Conservation (phyloP, 768 basidiomycete species). For the Coprinellus micaceus region DNA sequence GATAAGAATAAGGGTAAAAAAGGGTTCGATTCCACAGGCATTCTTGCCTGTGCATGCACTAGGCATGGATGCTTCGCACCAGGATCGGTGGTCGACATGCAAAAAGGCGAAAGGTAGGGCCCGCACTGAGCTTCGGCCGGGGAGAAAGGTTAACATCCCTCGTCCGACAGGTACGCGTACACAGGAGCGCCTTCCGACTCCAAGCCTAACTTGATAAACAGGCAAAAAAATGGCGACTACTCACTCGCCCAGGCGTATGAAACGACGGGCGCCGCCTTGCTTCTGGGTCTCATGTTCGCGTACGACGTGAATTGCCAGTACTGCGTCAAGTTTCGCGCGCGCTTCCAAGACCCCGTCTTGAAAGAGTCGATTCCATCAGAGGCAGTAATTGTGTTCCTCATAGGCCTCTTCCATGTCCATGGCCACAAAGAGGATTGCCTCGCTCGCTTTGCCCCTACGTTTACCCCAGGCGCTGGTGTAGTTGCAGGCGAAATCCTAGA, state of each 20-base stretch:
- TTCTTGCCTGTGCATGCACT: background rate
- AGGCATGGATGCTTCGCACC: background rate
- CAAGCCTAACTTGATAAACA: too few relatives aligned
- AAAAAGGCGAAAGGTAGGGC: background rate
- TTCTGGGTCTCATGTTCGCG: background rate
- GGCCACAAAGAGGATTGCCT: slow-evolving; percentile 6
- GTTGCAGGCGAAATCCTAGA: slow-evolving; percentile 16
- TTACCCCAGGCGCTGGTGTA: background rate
- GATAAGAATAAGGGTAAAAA: background rate
- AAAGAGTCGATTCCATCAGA: background rate
- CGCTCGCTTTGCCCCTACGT: background rate
- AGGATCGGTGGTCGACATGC: background rate
- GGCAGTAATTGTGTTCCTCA: background rate
- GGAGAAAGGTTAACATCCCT: background rate
- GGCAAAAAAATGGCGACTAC: background rate
- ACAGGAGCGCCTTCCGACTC: too few relatives aligned
- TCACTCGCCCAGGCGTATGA: background rate
- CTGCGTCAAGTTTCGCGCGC: background rate
- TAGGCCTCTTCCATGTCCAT: slow-evolving; percentile 15
- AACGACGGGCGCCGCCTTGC: background rate
- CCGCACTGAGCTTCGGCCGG: background rate
- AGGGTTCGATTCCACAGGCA: background rate
- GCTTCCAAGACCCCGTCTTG: background rate
- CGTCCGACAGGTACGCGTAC: background rate
- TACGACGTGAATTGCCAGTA: background rate